phyloP scores from a whole-genome alignment of 306 rosid species.

The Cicer bijugum region DNA sequence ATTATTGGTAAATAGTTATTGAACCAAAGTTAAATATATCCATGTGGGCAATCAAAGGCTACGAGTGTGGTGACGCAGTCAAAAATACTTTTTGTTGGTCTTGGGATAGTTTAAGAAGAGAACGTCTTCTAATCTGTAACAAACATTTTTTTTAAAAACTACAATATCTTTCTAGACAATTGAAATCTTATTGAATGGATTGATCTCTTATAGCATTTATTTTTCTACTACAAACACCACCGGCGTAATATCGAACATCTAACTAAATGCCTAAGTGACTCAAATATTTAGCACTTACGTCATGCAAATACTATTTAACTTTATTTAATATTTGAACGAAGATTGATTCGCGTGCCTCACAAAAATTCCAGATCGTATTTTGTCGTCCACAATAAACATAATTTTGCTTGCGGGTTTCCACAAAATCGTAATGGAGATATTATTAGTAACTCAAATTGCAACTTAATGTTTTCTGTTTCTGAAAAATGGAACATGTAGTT shows the following conservation, averaged over 20 bases:
- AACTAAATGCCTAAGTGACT: too few species aligned
- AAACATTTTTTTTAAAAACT: not conserved
- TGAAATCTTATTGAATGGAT: too few species aligned
- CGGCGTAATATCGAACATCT: too few species aligned
- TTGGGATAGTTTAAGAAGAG: not conserved
- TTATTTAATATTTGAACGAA: not conserved
- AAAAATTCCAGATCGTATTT: not conserved
- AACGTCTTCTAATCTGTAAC: not conserved
- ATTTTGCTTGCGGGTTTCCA: not conserved
- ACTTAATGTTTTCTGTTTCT: not conserved
- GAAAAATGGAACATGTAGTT: not conserved
- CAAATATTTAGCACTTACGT: too few species aligned
- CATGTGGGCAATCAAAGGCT: slow-evolving; percentile 23
- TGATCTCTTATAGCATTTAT: too few species aligned
- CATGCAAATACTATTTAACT: too few species aligned
- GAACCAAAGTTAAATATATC: slow-evolving; percentile 3
- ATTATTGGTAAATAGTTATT: slow-evolving; percentile 5
- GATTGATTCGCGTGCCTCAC: not conserved
- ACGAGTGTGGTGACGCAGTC: not conserved
- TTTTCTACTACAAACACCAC: too few species aligned
- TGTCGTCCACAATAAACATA: not conserved
- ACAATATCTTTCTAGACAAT: too few species aligned
- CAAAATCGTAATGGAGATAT: not conserved
- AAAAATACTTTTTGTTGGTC: not conserved
- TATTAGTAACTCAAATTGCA: not conserved